A percentile compares a stretch with the other conserved stretches of the same genome.
These are phyloP conservation scores for Coemansia nantahalensis DNA, from an alignment of 192 early-diverging fungal species.

Conservation along the genomic window DNA sequence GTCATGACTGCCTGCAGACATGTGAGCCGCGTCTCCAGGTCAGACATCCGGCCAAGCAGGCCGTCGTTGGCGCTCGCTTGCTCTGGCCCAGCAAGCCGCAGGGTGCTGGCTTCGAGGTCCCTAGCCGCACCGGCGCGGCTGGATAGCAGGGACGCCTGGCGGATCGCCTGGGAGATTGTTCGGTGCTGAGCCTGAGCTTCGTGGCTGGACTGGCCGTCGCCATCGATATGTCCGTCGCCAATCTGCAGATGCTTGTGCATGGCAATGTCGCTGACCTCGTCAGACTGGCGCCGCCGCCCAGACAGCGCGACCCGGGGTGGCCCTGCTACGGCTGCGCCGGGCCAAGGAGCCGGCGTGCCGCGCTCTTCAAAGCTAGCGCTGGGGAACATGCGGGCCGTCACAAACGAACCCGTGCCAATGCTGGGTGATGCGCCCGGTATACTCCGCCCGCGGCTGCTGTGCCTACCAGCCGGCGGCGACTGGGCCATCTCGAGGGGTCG, in stretches of 20 bases:
- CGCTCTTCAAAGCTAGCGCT: slow-evolving; percentile 7
- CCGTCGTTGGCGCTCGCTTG: background rate
- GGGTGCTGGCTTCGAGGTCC: background rate
- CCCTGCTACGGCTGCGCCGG: too few species aligned
- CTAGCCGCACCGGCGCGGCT: background rate
- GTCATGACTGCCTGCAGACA: slow-evolving; percentile 38
- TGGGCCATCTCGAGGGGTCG: background rate
- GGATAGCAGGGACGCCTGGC: slow-evolving; percentile 1
- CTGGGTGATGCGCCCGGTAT: slow-evolving; percentile 7
- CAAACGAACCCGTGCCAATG: slow-evolving; percentile 19
- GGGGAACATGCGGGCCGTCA: slow-evolving; percentile 18
- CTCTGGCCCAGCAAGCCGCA: background rate
- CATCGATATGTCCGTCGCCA: slow-evolving; percentile 6
- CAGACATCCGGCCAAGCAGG: slow-evolving; percentile 23
- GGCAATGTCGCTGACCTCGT: slow-evolving; percentile 47
- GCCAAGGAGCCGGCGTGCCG: background rate
- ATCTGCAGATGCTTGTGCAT: slow-evolving; percentile 35
- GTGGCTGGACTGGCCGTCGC: background rate
- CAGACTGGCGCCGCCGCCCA: slow-evolving; percentile 21
- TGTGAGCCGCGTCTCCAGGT: slow-evolving; percentile 36
- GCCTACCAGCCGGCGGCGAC: background rate
- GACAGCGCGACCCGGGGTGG: too few species aligned
- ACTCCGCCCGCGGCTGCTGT: too few species aligned
- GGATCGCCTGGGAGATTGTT: slow-evolving; percentile 9
- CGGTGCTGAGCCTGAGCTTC: background rate